Percentiles rank a stretch among this genome's conserved stretches.
Conservation (phyloP, 164 flowering plant species). For the Vitis vinifera region ASM3070453v1 NC_081817.1:29190501-29191000, state of each 20-base stretch:
- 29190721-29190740: constrained; percentile 51
- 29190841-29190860: too few species aligned
- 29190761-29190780: constrained; percentile 36
- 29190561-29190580: constrained; percentile 94
- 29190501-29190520: constrained; percentile 94
- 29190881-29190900: too few species aligned
- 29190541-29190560: constrained; percentile 96
- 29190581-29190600: constrained; percentile 53
- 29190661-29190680: too few species aligned
- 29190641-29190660: constrained; percentile 26
- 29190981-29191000: constrained; percentile 31
- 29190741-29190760: constrained; percentile 38
- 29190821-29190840: too few species aligned
- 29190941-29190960: too few species aligned
- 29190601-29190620: constrained; percentile 30
- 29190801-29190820: background rate
- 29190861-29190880: too few species aligned
- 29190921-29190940: too few species aligned
- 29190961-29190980: background rate
- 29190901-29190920: too few species aligned
- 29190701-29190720: constrained; percentile 92
- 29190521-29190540: constrained; percentile 99
- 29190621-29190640: constrained; percentile 33
- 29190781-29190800: background rate
- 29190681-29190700: constrained; percentile 38